Evolutionary conservation across 163 green algal genomes (phyloP).

Genomic region (Scenedesmus sp.): DNA sequence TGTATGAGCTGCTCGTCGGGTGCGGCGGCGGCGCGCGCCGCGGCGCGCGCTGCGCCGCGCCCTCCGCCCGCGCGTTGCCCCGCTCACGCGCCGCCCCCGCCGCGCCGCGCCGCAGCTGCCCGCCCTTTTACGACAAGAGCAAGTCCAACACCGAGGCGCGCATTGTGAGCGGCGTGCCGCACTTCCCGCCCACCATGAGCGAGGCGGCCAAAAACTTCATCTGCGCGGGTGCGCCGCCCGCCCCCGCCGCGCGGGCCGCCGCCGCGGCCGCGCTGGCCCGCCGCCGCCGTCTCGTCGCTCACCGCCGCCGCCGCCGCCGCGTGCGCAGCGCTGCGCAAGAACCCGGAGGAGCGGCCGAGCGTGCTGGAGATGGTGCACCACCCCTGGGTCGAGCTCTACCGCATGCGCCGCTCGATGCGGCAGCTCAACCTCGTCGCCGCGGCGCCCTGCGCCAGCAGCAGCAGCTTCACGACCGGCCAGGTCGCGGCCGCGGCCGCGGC

Average conservation of each 20-base stretch:
- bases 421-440: conserved; percentile 23
- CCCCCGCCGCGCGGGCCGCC: neutral
- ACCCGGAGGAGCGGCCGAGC: conserved; percentile 63
- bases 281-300: neutral
- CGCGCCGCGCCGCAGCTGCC: too few species aligned
- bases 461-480: conserved; percentile 30
- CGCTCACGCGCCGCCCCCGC: too few species aligned
- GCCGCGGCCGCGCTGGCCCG: neutral
- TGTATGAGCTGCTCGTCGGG: conserved; percentile 82
- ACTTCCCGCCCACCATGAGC: conserved; percentile 63
- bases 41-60: too few species aligned
- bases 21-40: too few species aligned
- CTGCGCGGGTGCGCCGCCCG: conserved; percentile 13
- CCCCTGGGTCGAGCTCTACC: conserved; percentile 74
- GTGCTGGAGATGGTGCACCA: conserved; percentile 76
- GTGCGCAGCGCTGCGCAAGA: conserved; percentile 67
- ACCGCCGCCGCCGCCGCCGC: neutral
- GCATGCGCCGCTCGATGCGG: conserved; percentile 53
- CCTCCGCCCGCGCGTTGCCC: too few species aligned
- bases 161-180: conserved; percentile 67
- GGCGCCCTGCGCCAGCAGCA: conserved; percentile 9
- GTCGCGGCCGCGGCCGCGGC: conserved; percentile 18
- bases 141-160: conserved; percentile 69
- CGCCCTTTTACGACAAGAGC: conserved; percentile 68
- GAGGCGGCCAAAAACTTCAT: conserved; percentile 73